phyloP scores from a whole-genome alignment of 495 filamentous ascomycete species.

The Penicillium simplicissimum region DNA sequence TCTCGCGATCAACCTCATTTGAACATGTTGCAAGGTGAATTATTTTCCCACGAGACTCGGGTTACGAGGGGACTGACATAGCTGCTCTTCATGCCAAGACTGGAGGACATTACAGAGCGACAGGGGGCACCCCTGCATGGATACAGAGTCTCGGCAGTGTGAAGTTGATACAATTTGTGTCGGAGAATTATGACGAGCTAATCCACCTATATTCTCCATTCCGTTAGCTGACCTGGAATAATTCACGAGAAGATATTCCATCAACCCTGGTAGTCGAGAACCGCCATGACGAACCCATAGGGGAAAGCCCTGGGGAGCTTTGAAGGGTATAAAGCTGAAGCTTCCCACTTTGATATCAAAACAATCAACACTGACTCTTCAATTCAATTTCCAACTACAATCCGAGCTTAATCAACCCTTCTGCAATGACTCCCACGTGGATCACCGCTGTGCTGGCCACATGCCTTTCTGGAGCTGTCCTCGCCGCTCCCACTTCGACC shows the following conservation, averaged over 20 bases:
- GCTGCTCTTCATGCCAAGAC: neutral
- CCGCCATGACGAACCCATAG: neutral
- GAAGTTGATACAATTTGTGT: slow-evolving; percentile 1
- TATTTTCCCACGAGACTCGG: neutral
- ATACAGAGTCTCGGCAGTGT: neutral
- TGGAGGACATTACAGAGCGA: no score
- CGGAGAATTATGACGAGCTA: slow-evolving; percentile 3
- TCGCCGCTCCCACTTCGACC: slow-evolving; percentile 34
- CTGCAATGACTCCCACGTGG: slow-evolving; percentile 32
- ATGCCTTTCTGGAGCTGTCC: slow-evolving; percentile 30
- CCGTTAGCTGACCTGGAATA: neutral
- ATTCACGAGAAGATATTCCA: neutral
- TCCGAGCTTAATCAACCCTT: slow-evolving; percentile 16
- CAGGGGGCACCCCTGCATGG: neutral
- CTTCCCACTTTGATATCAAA: neutral
- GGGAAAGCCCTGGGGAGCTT: neutral
- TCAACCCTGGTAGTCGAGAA: neutral
- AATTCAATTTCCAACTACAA: slow-evolving; percentile 17
- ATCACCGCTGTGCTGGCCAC: slow-evolving; percentile 28
- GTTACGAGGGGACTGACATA: neutral
- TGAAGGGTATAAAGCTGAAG: neutral
- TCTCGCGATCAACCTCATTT: neutral
- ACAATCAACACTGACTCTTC: neutral
- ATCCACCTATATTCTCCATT: slow-evolving; percentile 3
- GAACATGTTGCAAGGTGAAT: neutral